A percentile compares a stretch with the other conserved stretches of the same genome.
Conservation (phyloP, 805 yeast species). For the Maudiozyma saulgeensis region DNA sequence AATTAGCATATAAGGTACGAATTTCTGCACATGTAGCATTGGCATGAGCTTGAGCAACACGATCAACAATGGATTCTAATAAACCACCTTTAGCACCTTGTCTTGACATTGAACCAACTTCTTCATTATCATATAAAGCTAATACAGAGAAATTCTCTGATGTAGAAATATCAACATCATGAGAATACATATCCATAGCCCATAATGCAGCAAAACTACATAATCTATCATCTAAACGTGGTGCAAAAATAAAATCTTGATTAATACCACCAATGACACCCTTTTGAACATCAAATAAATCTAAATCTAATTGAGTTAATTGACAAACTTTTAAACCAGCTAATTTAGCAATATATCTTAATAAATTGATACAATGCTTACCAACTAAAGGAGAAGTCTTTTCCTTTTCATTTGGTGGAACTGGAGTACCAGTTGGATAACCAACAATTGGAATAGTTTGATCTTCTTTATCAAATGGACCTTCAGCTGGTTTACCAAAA, state of each 20-base stretch:
- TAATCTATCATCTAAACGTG: slow-evolving; percentile 77
- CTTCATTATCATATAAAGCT: slow-evolving; percentile 71
- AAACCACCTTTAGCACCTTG: slow-evolving; percentile 78
- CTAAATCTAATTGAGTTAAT: slow-evolving; percentile 63
- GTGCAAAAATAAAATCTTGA: slow-evolving; percentile 68
- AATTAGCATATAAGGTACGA: slow-evolving; percentile 52
- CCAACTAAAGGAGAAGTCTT: slow-evolving; percentile 55
- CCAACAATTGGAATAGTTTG: slow-evolving; percentile 75
- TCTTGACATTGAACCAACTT: slow-evolving; percentile 70
- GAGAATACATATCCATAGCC: slow-evolving; percentile 44
- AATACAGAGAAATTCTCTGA: slow-evolving; percentile 44
- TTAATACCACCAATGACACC: slow-evolving; percentile 71
- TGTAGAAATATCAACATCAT: slow-evolving; percentile 33
- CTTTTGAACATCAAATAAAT: slow-evolving; percentile 71
- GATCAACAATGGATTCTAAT: slow-evolving; percentile 51
- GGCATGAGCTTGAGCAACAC: slow-evolving; percentile 35
- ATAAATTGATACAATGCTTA: slow-evolving; percentile 55
- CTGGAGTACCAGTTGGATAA: slow-evolving; percentile 30
- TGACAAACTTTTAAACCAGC: slow-evolving; percentile 52
- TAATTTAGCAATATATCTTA: slow-evolving; percentile 58
- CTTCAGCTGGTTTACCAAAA: slow-evolving; percentile 60
- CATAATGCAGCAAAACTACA: slow-evolving; percentile 66
- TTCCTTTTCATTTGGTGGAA: slow-evolving; percentile 51
- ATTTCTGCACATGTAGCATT: slow-evolving; percentile 15
- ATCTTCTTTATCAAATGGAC: slow-evolving; percentile 70